phyloP scores from a whole-genome alignment of 345 rosid species.

The Camelina hispida region DNA sequence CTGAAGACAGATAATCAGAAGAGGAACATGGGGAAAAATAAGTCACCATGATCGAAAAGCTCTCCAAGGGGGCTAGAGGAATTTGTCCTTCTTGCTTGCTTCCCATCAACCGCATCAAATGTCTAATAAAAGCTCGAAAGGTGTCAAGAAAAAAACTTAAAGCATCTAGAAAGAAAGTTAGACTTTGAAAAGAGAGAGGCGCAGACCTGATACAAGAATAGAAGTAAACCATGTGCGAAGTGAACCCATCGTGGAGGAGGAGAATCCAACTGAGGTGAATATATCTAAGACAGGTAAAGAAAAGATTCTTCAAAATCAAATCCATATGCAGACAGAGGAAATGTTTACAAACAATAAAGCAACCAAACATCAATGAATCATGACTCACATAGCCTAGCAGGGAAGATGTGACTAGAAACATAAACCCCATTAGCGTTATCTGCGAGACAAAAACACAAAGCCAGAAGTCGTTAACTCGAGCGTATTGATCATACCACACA shows the following conservation, averaged over 20 bases:
- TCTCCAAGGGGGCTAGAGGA: constrained; percentile 97
- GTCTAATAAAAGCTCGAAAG: constrained; percentile 54
- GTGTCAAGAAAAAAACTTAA: constrained; percentile 2
- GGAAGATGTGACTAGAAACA: constrained; percentile 84
- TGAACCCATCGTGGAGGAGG: constrained; percentile 99
- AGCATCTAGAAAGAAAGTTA: not conserved
- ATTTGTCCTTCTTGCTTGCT: constrained; percentile 95
- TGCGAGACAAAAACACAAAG: constrained; percentile 45
- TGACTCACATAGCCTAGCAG: constrained; percentile 87
- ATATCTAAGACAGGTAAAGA: constrained; percentile 38
- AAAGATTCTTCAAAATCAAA: constrained; percentile 19
- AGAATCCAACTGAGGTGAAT: constrained; percentile 69
- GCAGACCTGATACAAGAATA: constrained; percentile 91
- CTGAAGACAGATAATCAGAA: constrained; percentile 22
- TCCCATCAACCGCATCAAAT: constrained; percentile 99
- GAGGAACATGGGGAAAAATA: constrained; percentile 10
- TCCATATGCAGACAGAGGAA: not conserved
- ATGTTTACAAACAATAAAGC: constrained; percentile 1
- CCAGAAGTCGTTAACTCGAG: not conserved
- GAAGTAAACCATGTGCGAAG: constrained; percentile 90
- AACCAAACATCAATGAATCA: constrained; percentile 24
- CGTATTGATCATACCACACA: not conserved
- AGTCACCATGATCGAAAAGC: constrained; percentile 91
- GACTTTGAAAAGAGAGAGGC: constrained; percentile 4
- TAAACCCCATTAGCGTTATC: constrained; percentile 94